Conservation (phyloP, 176 grass and related monocot species). For the Tuctoria greenei region DNA sequence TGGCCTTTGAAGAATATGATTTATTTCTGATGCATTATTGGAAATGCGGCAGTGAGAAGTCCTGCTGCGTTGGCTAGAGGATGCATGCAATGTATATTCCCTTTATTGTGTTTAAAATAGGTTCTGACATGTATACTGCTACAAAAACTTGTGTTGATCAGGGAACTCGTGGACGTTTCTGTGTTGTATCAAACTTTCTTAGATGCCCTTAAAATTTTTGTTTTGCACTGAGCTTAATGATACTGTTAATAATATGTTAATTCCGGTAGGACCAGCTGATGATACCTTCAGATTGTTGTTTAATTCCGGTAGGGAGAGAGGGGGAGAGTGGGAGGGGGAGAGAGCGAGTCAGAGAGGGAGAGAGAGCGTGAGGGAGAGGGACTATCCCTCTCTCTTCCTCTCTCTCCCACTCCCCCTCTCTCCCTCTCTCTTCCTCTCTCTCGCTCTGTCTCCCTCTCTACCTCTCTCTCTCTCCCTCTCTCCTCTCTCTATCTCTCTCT, state of each 20-base stretch:
- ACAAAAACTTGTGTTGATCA: not conserved
- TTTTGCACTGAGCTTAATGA: not conserved
- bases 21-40: constrained; percentile 2
- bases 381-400: too few species aligned
- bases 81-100: constrained; percentile 37
- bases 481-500: too few species aligned
- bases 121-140: constrained; percentile 22
- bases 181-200: not conserved
- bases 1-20: not conserved
- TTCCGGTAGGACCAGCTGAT: not conserved
- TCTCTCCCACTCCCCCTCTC: too few species aligned
- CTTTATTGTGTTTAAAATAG: constrained; percentile 12
- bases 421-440: too few species aligned
- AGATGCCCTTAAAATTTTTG: not conserved
- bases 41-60: not conserved
- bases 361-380: too few species aligned
- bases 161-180: not conserved
- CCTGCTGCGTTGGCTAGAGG: not conserved
- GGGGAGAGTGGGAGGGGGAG: too few species aligned
- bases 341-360: too few species aligned
- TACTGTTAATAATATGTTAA: not conserved
- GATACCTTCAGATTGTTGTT: not conserved
- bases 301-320: too few species aligned
- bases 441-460: too few species aligned
- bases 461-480: too few species aligned